Evolutionary conservation across 345 rosid genomes (phyloP).

Genomic region (Excoecaria agallocha): DNA sequence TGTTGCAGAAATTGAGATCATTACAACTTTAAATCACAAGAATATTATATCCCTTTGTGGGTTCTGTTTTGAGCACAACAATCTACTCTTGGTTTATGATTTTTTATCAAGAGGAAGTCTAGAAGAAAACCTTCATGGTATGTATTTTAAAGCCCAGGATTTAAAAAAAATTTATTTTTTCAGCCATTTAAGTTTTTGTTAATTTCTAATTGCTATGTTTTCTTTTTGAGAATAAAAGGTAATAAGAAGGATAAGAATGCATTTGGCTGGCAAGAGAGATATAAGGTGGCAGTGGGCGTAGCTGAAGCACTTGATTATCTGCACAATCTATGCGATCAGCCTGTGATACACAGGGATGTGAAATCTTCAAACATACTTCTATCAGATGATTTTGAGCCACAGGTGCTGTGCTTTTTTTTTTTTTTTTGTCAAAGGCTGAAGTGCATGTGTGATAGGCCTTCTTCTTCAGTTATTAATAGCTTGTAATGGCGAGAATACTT

Average conservation of each 20-base stretch:
- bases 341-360: slow-evolving; percentile 88
- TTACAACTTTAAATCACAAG: slow-evolving; percentile 71
- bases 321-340: slow-evolving; percentile 61
- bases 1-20: slow-evolving; percentile 70
- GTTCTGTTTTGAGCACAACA: slow-evolving; percentile 67
- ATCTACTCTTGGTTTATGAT: slow-evolving; percentile 72
- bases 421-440: neutral
- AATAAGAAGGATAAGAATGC: slow-evolving; percentile 45
- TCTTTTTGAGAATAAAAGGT: slow-evolving; percentile 37
- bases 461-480: slow-evolving; percentile 2
- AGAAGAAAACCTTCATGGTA: slow-evolving; percentile 92
- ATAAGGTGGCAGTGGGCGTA: slow-evolving; percentile 79
- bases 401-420: slow-evolving; percentile 39
- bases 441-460: neutral
- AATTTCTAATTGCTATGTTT: slow-evolving; percentile 3
- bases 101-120: slow-evolving; percentile 91
- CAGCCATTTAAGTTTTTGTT: slow-evolving; percentile 17
- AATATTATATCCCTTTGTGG: slow-evolving; percentile 81
- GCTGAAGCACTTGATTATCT: slow-evolving; percentile 90
- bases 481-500: slow-evolving; percentile 20
- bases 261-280: slow-evolving; percentile 85
- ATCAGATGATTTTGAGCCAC: slow-evolving; percentile 92
- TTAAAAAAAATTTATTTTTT: neutral
- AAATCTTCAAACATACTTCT: slow-evolving; percentile 93
- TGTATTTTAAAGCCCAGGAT: slow-evolving; percentile 19